Conservation (phyloP, 352 stramenopile species). For the Globisporangium viniferum region DNA sequence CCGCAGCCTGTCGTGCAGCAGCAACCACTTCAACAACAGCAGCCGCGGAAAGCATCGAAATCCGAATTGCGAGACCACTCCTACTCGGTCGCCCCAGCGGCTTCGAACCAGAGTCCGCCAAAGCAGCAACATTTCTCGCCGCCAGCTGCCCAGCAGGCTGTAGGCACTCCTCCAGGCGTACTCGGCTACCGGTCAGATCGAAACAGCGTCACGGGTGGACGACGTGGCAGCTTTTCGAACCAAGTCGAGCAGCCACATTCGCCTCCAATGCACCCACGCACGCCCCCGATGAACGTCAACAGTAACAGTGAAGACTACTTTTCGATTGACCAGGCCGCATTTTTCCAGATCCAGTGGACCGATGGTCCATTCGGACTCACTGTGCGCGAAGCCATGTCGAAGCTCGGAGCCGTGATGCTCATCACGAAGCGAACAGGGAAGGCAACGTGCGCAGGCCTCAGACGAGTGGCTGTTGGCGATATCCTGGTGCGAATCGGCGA, state of each 20-base stretch:
- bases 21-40: constrained; percentile 17
- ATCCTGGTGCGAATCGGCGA: constrained; percentile 77
- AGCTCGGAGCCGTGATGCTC: constrained; percentile 62
- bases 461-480: constrained; percentile 70
- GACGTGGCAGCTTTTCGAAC: constrained; percentile 6
- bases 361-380: constrained; percentile 80
- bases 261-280: not conserved
- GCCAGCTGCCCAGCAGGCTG: not conserved
- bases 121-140: not conserved
- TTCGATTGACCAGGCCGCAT: constrained; percentile 59
- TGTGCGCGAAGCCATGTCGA: constrained; percentile 70
- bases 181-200: constrained; percentile 4
- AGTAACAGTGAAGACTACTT: constrained; percentile 52
- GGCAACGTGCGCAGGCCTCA: constrained; percentile 67
- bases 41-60: constrained; percentile 16
- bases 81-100: not conserved
- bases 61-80: constrained; percentile 8
- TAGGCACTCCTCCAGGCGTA: not conserved
- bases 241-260: constrained; percentile 1
- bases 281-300: constrained; percentile 17
- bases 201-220: not conserved
- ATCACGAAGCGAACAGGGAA: constrained; percentile 82
- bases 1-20: constrained; percentile 15
- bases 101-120: constrained; percentile 3
- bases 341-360: constrained; percentile 80